Evolutionary conservation across 2,329 filamentous ascomycete genomes (phyloP).

Genomic region (Colletotrichum lindemuthianum): DNA sequence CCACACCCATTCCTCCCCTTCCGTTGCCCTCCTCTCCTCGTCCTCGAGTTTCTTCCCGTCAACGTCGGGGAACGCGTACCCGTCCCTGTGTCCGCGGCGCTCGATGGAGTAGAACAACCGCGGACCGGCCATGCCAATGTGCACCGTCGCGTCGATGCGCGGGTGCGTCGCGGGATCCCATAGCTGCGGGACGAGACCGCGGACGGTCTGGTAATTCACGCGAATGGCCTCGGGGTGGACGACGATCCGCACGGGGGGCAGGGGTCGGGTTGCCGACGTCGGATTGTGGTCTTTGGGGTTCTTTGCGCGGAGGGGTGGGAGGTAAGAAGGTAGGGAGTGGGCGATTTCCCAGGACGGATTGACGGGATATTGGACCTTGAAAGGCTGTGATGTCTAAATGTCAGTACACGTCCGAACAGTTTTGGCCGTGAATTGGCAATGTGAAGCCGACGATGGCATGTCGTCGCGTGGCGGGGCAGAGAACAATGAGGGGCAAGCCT

Average conservation of each 20-base stretch:
- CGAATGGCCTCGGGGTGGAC: slow-evolving; percentile 74
- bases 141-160: slow-evolving; percentile 73
- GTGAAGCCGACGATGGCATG: background rate
- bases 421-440: slow-evolving; percentile 33
- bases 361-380: slow-evolving; percentile 74
- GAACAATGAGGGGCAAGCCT: slow-evolving; percentile 10
- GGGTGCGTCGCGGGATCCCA: slow-evolving; percentile 57
- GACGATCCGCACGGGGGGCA: slow-evolving; percentile 68
- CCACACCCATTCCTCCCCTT: slow-evolving; percentile 63
- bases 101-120: slow-evolving; percentile 76
- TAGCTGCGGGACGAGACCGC: slow-evolving; percentile 70
- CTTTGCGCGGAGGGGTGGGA: slow-evolving; percentile 63
- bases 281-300: slow-evolving; percentile 46
- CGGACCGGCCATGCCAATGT: slow-evolving; percentile 82
- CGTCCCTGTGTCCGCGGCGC: slow-evolving; percentile 74
- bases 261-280: slow-evolving; percentile 43
- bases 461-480: slow-evolving; percentile 24
- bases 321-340: slow-evolving; percentile 70
- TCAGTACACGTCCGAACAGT: background rate
- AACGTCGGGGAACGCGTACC: slow-evolving; percentile 77
- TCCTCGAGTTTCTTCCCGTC: slow-evolving; percentile 69
- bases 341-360: slow-evolving; percentile 89
- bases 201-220: slow-evolving; percentile 76
- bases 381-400: slow-evolving; percentile 65
- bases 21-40: slow-evolving; percentile 46